Base-by-base conservation (phyloP, 495 filamentous ascomycete species). In the Podospora fimiseda region DNA sequence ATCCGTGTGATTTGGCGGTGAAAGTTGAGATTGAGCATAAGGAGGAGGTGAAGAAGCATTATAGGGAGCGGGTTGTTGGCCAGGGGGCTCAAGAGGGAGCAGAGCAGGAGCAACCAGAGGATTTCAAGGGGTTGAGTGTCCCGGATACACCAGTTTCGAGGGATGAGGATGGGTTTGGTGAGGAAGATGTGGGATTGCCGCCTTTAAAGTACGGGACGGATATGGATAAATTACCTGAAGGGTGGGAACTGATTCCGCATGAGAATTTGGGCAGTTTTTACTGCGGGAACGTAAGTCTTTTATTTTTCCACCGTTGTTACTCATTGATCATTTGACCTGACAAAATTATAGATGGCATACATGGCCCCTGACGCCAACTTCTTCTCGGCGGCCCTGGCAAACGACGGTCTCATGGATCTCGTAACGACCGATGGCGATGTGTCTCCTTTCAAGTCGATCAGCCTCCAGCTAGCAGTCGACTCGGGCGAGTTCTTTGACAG, bases 231-330 rank as follows among this genome's bases (percentile, higher is more conserved):
- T 64, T 96, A 2, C 90, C 90, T 0, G 68, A 77, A 8, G 84
- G 80, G 30, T 95, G 90, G 87, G 75, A 85, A 47, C 70, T 85
- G 18, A 67, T 86, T 9, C 80, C 87, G 4, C 76, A 84, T 46
- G 82, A 89, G 51, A 87, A 82, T 15, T 72, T 98, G 37, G 90
- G 91, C 6, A 96, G 88, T 63, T 96, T 98, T 72, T 96, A 93
- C 66, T 85, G 85, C 8, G 93, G 93, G 47, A 98, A 96, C 61
- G 80, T 80, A 62, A 61, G 70, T 63, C 46, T n/a, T n/a, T n/a
- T n/a, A n/a, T n/a, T n/a, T n/a, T n/a, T n/a, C n/a, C n/a, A n/a
- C n/a, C n/a, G n/a, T n/a, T n/a, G n/a, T n/a, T n/a, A n/a, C n/a
- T n/a, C n/a, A n/a, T 33, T 41, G 36, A 2, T 49, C 21, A 1